phyloP scores from a whole-genome alignment of 257 asterid genomes.

The Jasminum sambac region DNA sequence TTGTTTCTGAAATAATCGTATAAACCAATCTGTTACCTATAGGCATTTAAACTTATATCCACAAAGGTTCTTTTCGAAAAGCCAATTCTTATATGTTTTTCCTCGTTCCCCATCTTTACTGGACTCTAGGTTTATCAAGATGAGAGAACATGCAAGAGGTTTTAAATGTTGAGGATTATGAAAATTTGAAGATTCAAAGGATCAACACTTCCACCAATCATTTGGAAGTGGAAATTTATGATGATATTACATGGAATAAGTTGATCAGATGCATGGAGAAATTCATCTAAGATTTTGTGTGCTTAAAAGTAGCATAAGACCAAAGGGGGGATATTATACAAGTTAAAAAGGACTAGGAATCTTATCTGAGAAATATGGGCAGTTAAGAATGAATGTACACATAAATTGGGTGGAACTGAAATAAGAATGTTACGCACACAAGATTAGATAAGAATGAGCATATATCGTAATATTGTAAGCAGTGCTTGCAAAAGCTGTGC shows the following conservation, averaged over 20 bases:
- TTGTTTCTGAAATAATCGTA: not conserved
- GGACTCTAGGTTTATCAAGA: not conserved
- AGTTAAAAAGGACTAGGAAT: not conserved
- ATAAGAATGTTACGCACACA: not conserved
- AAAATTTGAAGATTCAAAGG: not conserved
- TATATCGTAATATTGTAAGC: not conserved
- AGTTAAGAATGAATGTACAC: not conserved
- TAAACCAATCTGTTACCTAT: not conserved
- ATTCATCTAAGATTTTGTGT: not conserved
- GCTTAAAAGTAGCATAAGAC: not conserved
- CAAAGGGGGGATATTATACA: not conserved
- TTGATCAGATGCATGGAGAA: not conserved
- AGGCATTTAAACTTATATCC: not conserved
- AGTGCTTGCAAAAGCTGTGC: not conserved
- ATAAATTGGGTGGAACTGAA: not conserved
- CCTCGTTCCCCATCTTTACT: not conserved
- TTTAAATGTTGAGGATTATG: not conserved
- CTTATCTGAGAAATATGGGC: not conserved
- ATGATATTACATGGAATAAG: not conserved
- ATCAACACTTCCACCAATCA: not conserved
- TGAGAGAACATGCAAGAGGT: not conserved
- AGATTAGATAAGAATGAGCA: not conserved
- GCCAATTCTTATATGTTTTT: not conserved
- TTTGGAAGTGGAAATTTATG: not conserved
- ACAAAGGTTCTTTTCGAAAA: not conserved